phyloP scores from a whole-genome alignment of 1,139 yeast species.

The Blastobotrys malaysiensis region DNA sequence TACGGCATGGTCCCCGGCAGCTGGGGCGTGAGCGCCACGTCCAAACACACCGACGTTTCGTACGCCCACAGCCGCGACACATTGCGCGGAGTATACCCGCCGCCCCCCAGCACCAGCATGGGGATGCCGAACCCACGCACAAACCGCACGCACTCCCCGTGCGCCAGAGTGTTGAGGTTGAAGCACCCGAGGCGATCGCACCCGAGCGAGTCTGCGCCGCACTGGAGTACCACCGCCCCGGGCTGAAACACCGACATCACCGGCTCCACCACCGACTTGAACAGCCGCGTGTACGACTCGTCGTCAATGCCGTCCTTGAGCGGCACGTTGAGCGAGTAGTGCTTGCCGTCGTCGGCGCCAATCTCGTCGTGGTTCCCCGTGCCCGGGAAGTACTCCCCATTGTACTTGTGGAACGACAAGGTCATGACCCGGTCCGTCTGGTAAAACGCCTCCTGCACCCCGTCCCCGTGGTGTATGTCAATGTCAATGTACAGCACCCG shows the following conservation, averaged over 20 bases:
- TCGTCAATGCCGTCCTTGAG: conserved; percentile 94
- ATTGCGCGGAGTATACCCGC: conserved; percentile 95
- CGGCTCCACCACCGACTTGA: conserved; percentile 84
- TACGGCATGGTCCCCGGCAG: conserved; percentile 80
- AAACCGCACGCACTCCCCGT: conserved; percentile 89
- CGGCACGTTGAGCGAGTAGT: conserved; percentile 89
- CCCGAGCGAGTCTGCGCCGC: conserved; percentile 95
- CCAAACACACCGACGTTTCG: conserved; percentile 84
- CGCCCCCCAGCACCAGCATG: conserved; percentile 90
- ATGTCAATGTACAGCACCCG: conserved; percentile 91
- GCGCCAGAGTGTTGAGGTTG: conserved; percentile 84
- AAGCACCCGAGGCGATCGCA: conserved; percentile 93
- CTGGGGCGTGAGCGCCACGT: conserved; percentile 65
- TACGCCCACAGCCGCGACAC: conserved; percentile 94
- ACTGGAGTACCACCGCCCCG: conserved; percentile 87
- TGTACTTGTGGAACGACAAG: conserved; percentile 87
- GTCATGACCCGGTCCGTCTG: conserved; percentile 96
- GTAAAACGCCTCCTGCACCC: conserved; percentile 96
- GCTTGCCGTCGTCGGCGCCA: conserved; percentile 83
- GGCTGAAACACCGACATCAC: conserved; percentile 79
- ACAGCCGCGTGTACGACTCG: conserved; percentile 71
- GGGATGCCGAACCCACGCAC: conserved; percentile 85
- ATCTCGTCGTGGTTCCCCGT: conserved; percentile 77
- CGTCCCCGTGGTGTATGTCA: conserved; percentile 97
- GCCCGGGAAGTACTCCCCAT: conserved; percentile 95